Evolutionary conservation across 495 filamentous ascomycete species (phyloP).

Genomic region (Beverwykella pulmonaria): DNA sequence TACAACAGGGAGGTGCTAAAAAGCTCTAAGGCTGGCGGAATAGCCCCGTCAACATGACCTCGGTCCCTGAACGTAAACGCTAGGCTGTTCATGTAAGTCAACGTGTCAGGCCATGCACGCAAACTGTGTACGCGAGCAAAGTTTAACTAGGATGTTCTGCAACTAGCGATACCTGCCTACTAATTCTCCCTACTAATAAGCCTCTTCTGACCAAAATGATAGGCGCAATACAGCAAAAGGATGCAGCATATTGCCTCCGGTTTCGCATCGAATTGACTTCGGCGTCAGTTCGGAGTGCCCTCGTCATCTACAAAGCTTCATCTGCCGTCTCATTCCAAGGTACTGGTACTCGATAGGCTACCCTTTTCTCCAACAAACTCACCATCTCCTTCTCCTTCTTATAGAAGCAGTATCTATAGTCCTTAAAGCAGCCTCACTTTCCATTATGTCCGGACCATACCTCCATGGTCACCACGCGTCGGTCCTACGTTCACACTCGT

Average conservation of each 20-base stretch:
- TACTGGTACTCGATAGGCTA: neutral
- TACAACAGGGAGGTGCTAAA: too few species aligned
- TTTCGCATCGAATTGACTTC: neutral
- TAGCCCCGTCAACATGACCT: too few species aligned
- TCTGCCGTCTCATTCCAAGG: neutral
- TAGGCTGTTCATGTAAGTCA: too few species aligned
- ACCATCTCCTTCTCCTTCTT: neutral
- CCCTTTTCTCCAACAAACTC: neutral
- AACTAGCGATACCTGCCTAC: too few species aligned
- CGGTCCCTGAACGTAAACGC: too few species aligned
- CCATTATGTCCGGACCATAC: conserved; percentile 45
- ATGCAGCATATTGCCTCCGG: neutral
- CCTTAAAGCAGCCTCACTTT: neutral
- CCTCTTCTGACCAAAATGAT: too few species aligned
- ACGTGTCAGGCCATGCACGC: too few species aligned
- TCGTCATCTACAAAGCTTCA: neutral
- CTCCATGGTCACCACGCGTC: conserved; percentile 55
- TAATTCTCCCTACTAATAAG: too few species aligned
- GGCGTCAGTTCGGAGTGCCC: neutral
- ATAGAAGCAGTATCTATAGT: neutral
- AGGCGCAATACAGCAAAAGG: neutral
- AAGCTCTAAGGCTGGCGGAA: too few species aligned
- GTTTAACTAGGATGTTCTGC: too few species aligned
- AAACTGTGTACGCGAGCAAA: too few species aligned
- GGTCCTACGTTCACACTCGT: conserved; percentile 55